Conservation (phyloP, 2,329 filamentous ascomycete species). For the Sordariomycetes sp. region DNA sequence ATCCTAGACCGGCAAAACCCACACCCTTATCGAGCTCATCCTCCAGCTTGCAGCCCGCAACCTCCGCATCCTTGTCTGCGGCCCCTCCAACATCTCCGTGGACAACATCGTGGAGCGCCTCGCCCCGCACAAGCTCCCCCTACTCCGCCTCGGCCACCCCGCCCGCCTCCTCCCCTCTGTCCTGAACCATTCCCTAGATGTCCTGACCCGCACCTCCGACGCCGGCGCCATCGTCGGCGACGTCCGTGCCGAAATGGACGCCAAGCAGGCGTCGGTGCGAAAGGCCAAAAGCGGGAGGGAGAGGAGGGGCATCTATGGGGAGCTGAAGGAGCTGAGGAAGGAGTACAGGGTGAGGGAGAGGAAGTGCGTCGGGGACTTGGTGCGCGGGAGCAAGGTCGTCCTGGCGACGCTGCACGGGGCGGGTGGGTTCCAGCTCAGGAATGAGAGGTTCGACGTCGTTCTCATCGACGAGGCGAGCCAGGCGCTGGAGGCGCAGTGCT, state of each 20-base stretch:
- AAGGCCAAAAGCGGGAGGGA: slow-evolving; percentile 79
- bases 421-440: slow-evolving; percentile 71
- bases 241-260: slow-evolving; percentile 84
- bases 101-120: slow-evolving; percentile 97
- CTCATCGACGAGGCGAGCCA: slow-evolving; percentile 96
- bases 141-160: slow-evolving; percentile 85
- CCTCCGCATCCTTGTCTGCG: slow-evolving; percentile 79
- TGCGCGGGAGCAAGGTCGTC: slow-evolving; percentile 74
- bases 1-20: slow-evolving; percentile 80
- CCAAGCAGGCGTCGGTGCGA: slow-evolving; percentile 76
- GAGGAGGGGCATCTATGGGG: slow-evolving; percentile 69
- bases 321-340: slow-evolving; percentile 74
- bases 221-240: slow-evolving; percentile 84
- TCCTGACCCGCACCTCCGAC: slow-evolving; percentile 82
- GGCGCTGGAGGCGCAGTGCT: slow-evolving; percentile 91
- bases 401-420: slow-evolving; percentile 88
- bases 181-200: slow-evolving; percentile 79
- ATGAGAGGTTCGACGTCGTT: slow-evolving; percentile 81
- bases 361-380: slow-evolving; percentile 66
- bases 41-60: slow-evolving; percentile 72
- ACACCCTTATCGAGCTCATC: slow-evolving; percentile 91
- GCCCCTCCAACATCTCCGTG: slow-evolving; percentile 91
- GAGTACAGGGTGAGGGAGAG: slow-evolving; percentile 82
- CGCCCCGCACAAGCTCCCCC: slow-evolving; percentile 71
- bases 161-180: slow-evolving; percentile 83